phyloP scores from a whole-genome alignment of 2,329 filamentous ascomycete genomes.

The Trichoderma sp. region DNA sequence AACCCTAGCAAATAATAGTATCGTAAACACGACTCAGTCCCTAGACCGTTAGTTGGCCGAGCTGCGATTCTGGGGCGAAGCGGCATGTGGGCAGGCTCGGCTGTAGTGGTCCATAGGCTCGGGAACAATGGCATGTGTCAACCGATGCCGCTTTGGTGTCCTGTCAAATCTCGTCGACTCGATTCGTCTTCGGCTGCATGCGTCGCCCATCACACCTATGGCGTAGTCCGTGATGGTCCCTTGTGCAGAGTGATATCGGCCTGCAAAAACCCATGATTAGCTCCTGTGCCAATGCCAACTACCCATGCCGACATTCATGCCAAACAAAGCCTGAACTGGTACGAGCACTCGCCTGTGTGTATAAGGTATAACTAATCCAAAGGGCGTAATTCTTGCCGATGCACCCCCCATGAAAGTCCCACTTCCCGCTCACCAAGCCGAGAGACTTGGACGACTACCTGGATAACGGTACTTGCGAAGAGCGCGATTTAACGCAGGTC shows the following conservation, averaged over 20 bases:
- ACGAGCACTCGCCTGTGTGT: neutral
- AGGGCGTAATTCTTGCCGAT: neutral
- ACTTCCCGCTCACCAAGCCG: neutral
- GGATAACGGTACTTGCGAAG: neutral
- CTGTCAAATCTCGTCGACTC: neutral
- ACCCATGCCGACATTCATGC: neutral
- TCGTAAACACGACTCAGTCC: neutral
- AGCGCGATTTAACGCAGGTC: neutral
- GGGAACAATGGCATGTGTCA: neutral
- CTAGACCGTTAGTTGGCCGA: neutral
- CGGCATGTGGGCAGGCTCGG: neutral
- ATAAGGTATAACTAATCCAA: neutral
- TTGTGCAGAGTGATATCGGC: neutral
- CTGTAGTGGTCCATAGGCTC: neutral
- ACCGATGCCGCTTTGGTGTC: neutral
- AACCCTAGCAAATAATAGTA: neutral
- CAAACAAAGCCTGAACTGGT: neutral
- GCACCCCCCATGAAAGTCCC: neutral
- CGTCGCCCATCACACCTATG: neutral
- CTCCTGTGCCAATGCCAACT: neutral
- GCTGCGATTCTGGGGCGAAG: neutral
- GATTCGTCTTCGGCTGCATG: neutral
- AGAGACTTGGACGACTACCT: neutral
- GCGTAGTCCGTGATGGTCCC: neutral
- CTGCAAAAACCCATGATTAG: neutral